Evolutionary conservation across 2,329 filamentous ascomycete species (phyloP), one percentile per base, ranked within the genome.

Genomic region (Xenosphaeropsis pyriputrescens): DNA sequence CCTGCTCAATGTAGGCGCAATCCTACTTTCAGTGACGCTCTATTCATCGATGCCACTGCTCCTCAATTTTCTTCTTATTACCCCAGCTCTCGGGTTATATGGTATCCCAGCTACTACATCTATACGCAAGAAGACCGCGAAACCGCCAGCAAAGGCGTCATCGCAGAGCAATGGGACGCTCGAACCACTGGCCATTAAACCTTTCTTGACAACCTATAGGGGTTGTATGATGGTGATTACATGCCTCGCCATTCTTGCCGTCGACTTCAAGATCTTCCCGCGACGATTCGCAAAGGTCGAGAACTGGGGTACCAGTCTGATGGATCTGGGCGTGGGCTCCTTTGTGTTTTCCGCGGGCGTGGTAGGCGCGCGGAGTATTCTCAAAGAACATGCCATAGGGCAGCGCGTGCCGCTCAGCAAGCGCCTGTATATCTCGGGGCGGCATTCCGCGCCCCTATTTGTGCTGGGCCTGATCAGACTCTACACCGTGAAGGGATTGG

Each of bases 291-390:
- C 86, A 40, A 98, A 98, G 63, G 91, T 93, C 2, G 91, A 98
- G 60, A 95, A 85, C n/a, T 98, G 91, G 85, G 91, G 91, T 39
- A 95, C 89, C 1, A 96, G 89, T n/a, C 64, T 98, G 43, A 98
- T 98, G 91, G 91, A 98, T 56, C 68, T 96, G 51, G 91, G 91
- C 35, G 91, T 98, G 35, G 91, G 91, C 18, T 94, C 88, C 11
- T 98, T 98, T 61, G 91, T 98, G 50, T 98, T 94, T 60, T 86
- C 86, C 2, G 83, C 82, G 13, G 91, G 91, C 16, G 65, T 95
- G 26, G 85, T 96, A n/a, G 86, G 84, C 29, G 86, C 88, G 12
- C 72, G 89, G 14, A 76, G 84, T 2, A 68, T 86, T 11, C 64
- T 95, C 34, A 86, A 82, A 54, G 75, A 81, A 49, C 69, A 69